A percentile compares a stretch with the other conserved stretches of the same genome.
phyloP scores from a whole-genome alignment of 179 eudicot species.

The Sideroxylon spinosum region DNA sequence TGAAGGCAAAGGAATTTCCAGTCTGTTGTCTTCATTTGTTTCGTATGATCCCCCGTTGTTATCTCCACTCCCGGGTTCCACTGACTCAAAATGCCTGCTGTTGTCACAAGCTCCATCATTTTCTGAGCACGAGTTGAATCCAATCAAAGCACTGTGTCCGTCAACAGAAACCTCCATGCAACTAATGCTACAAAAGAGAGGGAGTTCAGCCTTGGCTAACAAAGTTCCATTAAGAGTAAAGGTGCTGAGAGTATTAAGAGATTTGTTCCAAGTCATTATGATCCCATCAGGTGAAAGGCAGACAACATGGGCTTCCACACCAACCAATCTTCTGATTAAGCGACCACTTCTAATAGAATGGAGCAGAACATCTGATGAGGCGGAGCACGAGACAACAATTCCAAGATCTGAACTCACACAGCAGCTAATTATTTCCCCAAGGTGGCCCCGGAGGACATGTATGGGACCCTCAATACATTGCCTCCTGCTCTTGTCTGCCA shows the following conservation, averaged over 20 bases:
- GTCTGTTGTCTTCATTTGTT: conserved; percentile 26
- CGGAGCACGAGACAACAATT: conserved; percentile 78
- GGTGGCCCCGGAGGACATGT: conserved; percentile 89
- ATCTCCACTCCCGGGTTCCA: conserved; percentile 28
- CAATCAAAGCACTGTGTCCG: conserved; percentile 73
- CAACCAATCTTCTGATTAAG: conserved; percentile 67
- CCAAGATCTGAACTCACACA: conserved; percentile 89
- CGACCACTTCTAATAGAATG: conserved; percentile 84
- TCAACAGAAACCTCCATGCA: conserved; percentile 91
- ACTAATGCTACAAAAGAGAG: conserved; percentile 53
- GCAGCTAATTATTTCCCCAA: conserved; percentile 72
- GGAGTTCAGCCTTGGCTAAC: conserved; percentile 58
- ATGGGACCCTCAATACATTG: conserved; percentile 87
- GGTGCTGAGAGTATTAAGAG: conserved; percentile 54
- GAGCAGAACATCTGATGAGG: conserved; percentile 64
- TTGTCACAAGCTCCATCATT: conserved; percentile 39
- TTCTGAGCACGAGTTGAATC: conserved; percentile 54
- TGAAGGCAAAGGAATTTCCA: conserved; percentile 66
- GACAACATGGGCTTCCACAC: conserved; percentile 67
- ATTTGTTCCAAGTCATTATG: conserved; percentile 74
- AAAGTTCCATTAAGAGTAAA: conserved; percentile 72
- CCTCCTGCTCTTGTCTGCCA: conserved; percentile 55
- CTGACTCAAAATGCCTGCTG: conserved; percentile 30
- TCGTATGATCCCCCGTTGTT: conserved; percentile 30
- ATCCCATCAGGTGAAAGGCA: conserved; percentile 77